These are phyloP conservation scores for Penstemon eatonii DNA, from an alignment of 257 asterid genomes.

Conservation along the genomic window DNA sequence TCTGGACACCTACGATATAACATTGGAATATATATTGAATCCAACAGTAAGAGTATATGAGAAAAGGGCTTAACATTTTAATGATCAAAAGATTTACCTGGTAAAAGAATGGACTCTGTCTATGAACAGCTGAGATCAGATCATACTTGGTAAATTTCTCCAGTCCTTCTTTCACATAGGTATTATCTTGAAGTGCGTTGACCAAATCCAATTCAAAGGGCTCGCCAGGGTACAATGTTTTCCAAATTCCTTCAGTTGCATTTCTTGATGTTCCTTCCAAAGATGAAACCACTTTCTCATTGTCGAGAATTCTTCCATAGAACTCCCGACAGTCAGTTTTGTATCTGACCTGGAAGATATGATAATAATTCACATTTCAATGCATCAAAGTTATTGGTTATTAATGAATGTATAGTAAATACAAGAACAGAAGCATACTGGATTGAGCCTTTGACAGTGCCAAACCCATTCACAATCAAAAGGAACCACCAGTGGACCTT, in stretches of 20 bases:
- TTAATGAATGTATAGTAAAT: conserved; percentile 23
- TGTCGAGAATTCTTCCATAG: conserved; percentile 79
- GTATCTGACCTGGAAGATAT: conserved; percentile 66
- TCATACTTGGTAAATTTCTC: conserved; percentile 71
- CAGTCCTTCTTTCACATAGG: conserved; percentile 21
- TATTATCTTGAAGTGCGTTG: conserved; percentile 31
- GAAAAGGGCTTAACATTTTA: not conserved
- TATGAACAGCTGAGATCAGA: conserved; percentile 72
- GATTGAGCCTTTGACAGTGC: conserved; percentile 98
- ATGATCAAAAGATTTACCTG: conserved; percentile 53
- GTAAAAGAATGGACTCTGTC: conserved; percentile 89
- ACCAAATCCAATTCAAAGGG: conserved; percentile 59
- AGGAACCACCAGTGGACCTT: conserved; percentile 85
- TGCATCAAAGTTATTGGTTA: conserved; percentile 15
- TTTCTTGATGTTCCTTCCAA: conserved; percentile 43
- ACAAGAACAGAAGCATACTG: conserved; percentile 48
- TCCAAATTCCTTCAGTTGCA: conserved; percentile 69
- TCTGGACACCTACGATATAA: conserved; percentile 57
- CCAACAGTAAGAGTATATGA: not conserved
- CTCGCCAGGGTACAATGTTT: conserved; percentile 56
- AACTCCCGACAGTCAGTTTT: conserved; percentile 74
- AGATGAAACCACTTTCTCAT: conserved; percentile 62
- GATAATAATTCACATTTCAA: conserved; percentile 17
- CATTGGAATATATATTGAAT: not conserved
- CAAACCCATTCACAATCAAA: conserved; percentile 98